Base-by-base conservation (phyloP, 305 asterid species). In the Fraxinus floribunda region DNA sequence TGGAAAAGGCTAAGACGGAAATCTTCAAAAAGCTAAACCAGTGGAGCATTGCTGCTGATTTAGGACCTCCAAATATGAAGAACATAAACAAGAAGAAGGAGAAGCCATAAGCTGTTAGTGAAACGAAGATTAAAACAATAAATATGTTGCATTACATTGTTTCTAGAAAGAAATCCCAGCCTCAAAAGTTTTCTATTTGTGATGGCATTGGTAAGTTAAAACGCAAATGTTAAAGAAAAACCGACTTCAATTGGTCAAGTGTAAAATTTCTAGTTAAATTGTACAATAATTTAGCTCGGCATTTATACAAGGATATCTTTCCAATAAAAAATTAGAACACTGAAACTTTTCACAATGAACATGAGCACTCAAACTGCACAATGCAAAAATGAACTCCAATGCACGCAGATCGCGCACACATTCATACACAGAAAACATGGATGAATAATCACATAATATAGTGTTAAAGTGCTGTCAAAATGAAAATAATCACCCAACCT, bases 61-160 rank as follows among this genome's bases (percentile, higher is more conserved):
- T 49, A 52, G 79, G 75, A 34, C 35, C 88, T 46, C 52, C 88
- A n/a, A 79, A 71, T 34, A 83, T 26, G 30, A 26, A 76, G 66
- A 29, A 73, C 66, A 74, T 1, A 5, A 78, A 81, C 0, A 30
- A 49, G 80, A 80, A 66, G 78, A 79, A 24, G 62, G 68, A 84
- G 82, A 87, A 22, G n/a, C 80, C 70, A 75, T 76, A 78, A 79
- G 55, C 18, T 16, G n/a, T 46, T 11, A 46, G 55, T 46, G n/a
- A 46, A 11, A 11, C 2, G 55, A 46, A 46, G 55, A 46, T 46
- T 46, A 46, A 46, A 46, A 46, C 0, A 41, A 41, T 41, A 41
- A 41, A 41, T 41, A 1, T 9, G 49, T 41, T 9, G 49, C 49
- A 2, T 30, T 30, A 1, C 32, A 30, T 30, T 30, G 32, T 41